phyloP scores from a whole-genome alignment of 805 yeast genomes.

The Jamesozyma jinghongensis region DNA sequence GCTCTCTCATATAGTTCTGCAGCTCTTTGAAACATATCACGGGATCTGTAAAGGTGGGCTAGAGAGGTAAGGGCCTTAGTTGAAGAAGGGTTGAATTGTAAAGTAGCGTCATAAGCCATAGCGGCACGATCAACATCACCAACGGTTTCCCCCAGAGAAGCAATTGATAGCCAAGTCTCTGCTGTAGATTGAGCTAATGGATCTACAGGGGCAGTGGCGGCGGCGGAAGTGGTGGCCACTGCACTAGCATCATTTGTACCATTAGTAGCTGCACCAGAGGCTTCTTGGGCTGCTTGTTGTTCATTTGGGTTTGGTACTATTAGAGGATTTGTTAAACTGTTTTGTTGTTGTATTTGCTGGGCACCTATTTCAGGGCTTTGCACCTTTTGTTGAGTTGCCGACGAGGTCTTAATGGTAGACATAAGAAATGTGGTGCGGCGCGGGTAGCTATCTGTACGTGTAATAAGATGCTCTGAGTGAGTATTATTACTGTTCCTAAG shows the following conservation, averaged over 20 bases:
- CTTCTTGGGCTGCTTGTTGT: not conserved
- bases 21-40: constrained; percentile 88
- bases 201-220: constrained; percentile 19
- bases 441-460: too few species aligned
- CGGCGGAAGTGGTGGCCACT: not conserved
- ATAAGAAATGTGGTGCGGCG: not conserved
- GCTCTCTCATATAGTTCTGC: constrained; percentile 91
- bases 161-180: constrained; percentile 83
- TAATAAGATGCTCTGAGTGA: too few species aligned
- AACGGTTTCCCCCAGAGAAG: constrained; percentile 78
- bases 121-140: constrained; percentile 87
- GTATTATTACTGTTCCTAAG: too few species aligned
- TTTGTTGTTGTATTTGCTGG: not conserved
- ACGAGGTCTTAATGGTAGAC: not conserved
- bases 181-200: constrained; percentile 48
- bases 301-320: not conserved
- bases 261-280: constrained; percentile 2
- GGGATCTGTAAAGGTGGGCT: constrained; percentile 79
- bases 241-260: not conserved
- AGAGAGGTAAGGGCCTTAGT: constrained; percentile 76
- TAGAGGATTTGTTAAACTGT: not conserved
- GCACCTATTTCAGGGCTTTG: constrained; percentile 1
- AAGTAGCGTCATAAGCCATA: constrained; percentile 77
- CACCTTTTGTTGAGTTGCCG: not conserved
- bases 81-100: constrained; percentile 77